Evolutionary conservation across 306 rosid species (phyloP), one percentile per base, ranked within the genome.

Genomic region (Neltuma alba): DNA sequence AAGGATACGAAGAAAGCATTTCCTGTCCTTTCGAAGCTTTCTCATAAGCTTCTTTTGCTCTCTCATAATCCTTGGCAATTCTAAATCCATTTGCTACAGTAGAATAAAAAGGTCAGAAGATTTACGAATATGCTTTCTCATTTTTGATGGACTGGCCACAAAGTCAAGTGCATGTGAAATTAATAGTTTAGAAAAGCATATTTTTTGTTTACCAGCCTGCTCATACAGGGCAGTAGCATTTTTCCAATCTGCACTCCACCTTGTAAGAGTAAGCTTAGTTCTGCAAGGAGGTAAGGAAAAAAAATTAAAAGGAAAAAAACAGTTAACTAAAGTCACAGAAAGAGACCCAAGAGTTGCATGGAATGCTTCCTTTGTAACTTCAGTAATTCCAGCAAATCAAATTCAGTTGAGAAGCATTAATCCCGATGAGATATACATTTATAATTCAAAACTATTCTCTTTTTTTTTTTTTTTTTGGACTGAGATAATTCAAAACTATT

Each of bases 1-100:
- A n/a, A 89, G 99, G 99, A 91, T 95, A 95, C 98, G 99, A 95
- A 34, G 97, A 83, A 80, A 92, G 89, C 96, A 95, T 86, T 84
- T 92, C 98, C 74, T 95, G 99, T 86, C 98, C 99, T 88, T 91
- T 87, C 0, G 98, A 95, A 81, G 99, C 99, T 79, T 92, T 95
- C 80, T 95, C 99, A 72, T 65, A 91, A 2, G 98, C 96, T 13
- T n/a, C 78, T 84, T 92, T 95, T 38, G 99, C 98, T 64, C 90
- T 92, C 88, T 95, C 99, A 64, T 80, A 57, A 73, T 91, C 84
- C 88, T 87, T 92, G 84, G 91, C 85, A 68, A 83, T 75, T 81
- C 97, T 86, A 85, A 86, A 95, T 41, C 87, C 97, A 88, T 85
- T 94, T 44, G 97, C 99, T 95, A 80, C 82, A 89, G 83, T 38